These are phyloP conservation scores for Acephala macrosclerotiorum DNA, from an alignment of 2,329 filamentous ascomycete genomes.

Conservation along the genomic window DNA sequence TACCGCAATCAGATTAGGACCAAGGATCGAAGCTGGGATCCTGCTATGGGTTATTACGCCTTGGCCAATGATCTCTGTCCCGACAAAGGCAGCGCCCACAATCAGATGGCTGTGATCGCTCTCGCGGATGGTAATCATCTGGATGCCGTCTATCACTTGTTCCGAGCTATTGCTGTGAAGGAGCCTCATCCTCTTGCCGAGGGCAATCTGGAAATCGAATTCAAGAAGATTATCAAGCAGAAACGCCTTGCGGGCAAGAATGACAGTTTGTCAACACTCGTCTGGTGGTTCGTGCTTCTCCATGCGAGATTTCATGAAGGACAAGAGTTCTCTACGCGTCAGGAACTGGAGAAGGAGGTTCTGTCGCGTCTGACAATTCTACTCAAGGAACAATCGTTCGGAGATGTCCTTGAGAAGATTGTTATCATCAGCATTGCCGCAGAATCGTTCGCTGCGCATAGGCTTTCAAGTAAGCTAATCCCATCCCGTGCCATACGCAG, in stretches of 20 bases:
- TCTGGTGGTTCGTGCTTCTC: slow-evolving; percentile 84
- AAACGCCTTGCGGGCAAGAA: slow-evolving; percentile 32
- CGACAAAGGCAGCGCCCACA: slow-evolving; percentile 80
- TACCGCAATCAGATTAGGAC: slow-evolving; percentile 80
- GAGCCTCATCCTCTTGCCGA: slow-evolving; percentile 78
- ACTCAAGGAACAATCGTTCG: slow-evolving; percentile 71
- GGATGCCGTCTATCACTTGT: slow-evolving; percentile 87
- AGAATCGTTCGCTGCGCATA: slow-evolving; percentile 73
- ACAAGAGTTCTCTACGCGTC: slow-evolving; percentile 74
- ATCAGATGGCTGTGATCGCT: slow-evolving; percentile 89
- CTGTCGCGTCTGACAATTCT: slow-evolving; percentile 78
- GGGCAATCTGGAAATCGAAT: slow-evolving; percentile 81
- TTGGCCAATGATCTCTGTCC: slow-evolving; percentile 83
- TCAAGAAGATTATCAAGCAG: slow-evolving; percentile 70
- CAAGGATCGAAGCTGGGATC: slow-evolving; percentile 76
- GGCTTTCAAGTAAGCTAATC: slow-evolving; percentile 59
- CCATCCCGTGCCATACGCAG: background rate
- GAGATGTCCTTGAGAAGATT: slow-evolving; percentile 76
- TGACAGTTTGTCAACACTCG: slow-evolving; percentile 61
- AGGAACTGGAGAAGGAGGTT: slow-evolving; percentile 86
- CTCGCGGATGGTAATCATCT: slow-evolving; percentile 81
- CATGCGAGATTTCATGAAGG: slow-evolving; percentile 87
- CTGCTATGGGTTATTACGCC: slow-evolving; percentile 83
- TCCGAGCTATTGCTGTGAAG: slow-evolving; percentile 79
- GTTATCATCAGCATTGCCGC: slow-evolving; percentile 87